Evolutionary conservation across 2,329 filamentous ascomycete genomes (phyloP), one percentile per base, ranked within the genome.

Genomic region (Aphanocladium album): DNA sequence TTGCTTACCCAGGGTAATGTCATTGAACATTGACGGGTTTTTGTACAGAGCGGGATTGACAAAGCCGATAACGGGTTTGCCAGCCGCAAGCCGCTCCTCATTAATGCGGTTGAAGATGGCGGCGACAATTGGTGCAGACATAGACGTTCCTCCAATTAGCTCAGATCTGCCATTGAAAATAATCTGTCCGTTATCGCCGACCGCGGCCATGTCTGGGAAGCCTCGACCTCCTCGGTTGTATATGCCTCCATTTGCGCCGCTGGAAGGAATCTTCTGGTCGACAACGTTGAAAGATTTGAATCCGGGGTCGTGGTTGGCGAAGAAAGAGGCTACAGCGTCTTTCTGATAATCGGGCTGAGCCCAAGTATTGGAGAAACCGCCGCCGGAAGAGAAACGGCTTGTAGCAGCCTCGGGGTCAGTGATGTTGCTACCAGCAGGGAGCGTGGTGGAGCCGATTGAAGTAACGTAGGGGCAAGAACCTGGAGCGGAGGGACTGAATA

Each of bases 131-230:
- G 66, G 66, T 11, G 64, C 57, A n/a, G 65, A 35, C 33, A 61
- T 52, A 11, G 57, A 62, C 19, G 66, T 64, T 1, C 64, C 65
- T 33, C 27, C 60, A 23, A 17, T 58, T 8, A 45, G 61, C 0
- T 7, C 23, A n/a, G 46, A 21, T 16, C 79, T 21, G 9, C 67
- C 67, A 19, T 37, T 21, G n/a, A 57, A 43, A 72, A 80, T 1
- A 60, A 79, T 79, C 9, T 69, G 67, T 23, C 77, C 77, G 54
- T 81, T 72, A 37, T 80, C 69, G 2, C 83, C 75, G 52, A 85
- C 74, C 5, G 72, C 72, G 6, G 69, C 66, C 3, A 78, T 65
- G 53, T 77, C 76, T 2, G 76, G 75, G 57, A 73, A 77, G 1
- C 67, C 75, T 43, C 76, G 71, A 6, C 74, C 74, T 1, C 63